Evolutionary conservation across 768 basidiomycete species (phyloP), one percentile per base, ranked within the genome.

Genomic region (Leccinum disarticulatum): DNA sequence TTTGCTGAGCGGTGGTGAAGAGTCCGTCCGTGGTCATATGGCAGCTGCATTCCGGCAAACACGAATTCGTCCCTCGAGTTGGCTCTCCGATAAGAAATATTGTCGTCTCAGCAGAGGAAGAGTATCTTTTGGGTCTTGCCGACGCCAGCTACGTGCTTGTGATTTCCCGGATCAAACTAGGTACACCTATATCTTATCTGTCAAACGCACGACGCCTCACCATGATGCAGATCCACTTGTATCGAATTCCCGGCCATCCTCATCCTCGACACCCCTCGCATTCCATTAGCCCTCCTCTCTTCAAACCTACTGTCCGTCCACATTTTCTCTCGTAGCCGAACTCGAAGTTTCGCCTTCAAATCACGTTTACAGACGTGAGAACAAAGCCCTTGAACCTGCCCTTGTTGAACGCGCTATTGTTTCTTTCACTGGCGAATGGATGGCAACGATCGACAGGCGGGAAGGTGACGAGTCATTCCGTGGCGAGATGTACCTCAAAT

Each of bases 261-360:
- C 74, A 17, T 69, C 69, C 8, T 61, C 75, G 8, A 76, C 81
- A 22, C 95, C 93, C 14, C 82, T 97, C 27, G 88, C 90, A 6
- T 79, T 91, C 47, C 95, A 98, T 72, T 75, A 80, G 3, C 91
- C 94, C 0, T 95, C 95, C 2, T 92, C 94, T n/a, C 79, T 99
- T 43, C 96, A 98, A 77, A 85, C 90, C 27, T 95, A 91, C 76
- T 89, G 92, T 17, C 90, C 90, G 1, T 73, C 80, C 8, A 81
- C 84, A 2, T 88, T 88, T 30, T 81, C 83, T 46, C 80, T 94
- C 1, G 68, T 93, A 3, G 87, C 87, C 50, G 96, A 99, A 73
- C 80, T 98, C 19, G 97, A 98, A 73, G 85, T 99, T 8, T 87
- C 92, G 2, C 93, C 96, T 22, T 94, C 94, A 28, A 98, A 98